Base-by-base conservation (phyloP, 208 protist species). In the Trichomonas vaginalis region DNA sequence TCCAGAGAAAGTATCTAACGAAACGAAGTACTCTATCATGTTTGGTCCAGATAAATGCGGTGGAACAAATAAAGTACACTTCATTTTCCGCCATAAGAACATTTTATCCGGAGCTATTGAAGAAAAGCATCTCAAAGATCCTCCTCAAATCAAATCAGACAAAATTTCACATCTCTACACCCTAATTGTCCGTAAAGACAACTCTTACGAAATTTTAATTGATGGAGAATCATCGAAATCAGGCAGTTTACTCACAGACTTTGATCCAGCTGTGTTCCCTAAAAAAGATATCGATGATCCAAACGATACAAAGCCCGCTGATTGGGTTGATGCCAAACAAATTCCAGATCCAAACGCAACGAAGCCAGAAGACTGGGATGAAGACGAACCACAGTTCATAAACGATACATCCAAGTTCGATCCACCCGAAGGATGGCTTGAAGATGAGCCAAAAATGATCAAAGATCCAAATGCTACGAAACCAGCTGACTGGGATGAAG, bases 1-100 rank as follows among this genome's bases (percentile, higher is more conserved):
- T 56, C 4, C 37, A 45, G 42, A 61, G 23, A 27, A 46, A 37
- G 79, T 97, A 70, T 92, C 86, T 48, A 96, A 88, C 48, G 87
- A 95, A 39, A 96, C 97, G 39, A 95, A 96, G 35, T 97, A 97
- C 95, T 95, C 95, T n/a, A 86, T 97, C 39, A 97, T 97, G 97
- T 97, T 97, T 47, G 97, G 97, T 10, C 97, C 97, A 15, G 97
- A 97, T 88, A 96, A 96, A 92, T 97, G 96, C 82, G 97, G 96
- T 4, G 32, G 0, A 4, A 82, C 40, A 42, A 27, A 96, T 37
- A 97, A 97, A 51, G 95, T 97, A 17, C 96, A 96, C 79, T 96
- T 96, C 49, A 97, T 97, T 86, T 96, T 97, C 42, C 46, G 86
- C 15, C 88, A 96, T 95, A 90, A 96, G 88, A 95, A 95, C 86